Evolutionary conservation across 108 stramenopile species (phyloP), one percentile per base, ranked within the genome.

Genomic region (Skeletonema potamos): DNA sequence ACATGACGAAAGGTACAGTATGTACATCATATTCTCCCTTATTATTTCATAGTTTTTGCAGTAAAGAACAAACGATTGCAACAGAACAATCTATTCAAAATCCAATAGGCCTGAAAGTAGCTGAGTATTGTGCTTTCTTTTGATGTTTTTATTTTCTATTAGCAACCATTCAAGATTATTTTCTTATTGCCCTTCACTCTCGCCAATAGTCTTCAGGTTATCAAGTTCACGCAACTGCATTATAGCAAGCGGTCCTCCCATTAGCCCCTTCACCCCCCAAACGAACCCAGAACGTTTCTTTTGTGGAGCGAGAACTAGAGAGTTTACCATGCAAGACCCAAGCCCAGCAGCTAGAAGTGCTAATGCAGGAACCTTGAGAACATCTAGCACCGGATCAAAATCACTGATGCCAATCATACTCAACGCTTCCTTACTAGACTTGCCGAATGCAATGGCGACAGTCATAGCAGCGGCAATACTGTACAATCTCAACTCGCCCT

Each of bases 241-340:
- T 20, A 89, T 64, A 24, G 92, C 85, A 17, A 91, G 68, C 9
- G 92, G 92, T 10, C 92, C 92, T 33, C 87, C 92, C 11, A 86
- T 67, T 22, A 88, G 76, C 44, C 92, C 92, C 67, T 91, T 91
- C 32, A 88, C 34, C 20, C 51, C 79, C 92, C 92, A 93, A 5
- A 88, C 68, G 8, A 82, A 66, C 17, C 77, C 54, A 64, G 65
- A 82, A 30, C 89, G 76, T 64, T 84, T 87, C 39, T 78, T 71
- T 6, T 64, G 58, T 12, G 86, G 81, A 5, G 92, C 88, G 44
- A 86, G 43, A 11, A 80, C 48, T 9, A 62, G 62, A 7, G 62
- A 79, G 67, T 76, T 78, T 12, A 87, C 33, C 22, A 88, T 28
- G 33, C 66, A 66, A 27, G 92, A 91, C 33, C 79, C 90, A 20